A percentile compares a stretch with the other conserved stretches of the same genome.
Conservation (phyloP, 1,284 basidiomycete species). For the Coriolopsis trogii region DNA sequence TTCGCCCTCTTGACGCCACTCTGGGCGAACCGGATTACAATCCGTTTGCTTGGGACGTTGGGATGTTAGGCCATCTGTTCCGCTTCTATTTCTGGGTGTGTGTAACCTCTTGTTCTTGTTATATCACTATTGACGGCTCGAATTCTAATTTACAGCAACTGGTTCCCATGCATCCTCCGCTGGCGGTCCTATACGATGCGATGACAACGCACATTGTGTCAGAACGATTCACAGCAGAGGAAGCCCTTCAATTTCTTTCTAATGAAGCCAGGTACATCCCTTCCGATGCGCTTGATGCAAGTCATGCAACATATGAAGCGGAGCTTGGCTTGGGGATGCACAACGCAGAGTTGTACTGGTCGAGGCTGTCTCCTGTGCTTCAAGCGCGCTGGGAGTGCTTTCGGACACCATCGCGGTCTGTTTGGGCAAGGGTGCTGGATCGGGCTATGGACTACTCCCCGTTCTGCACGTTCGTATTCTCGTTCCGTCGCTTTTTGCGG, state of each 20-base stretch:
- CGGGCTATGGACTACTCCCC: too few relatives aligned
- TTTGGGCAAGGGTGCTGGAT: not conserved
- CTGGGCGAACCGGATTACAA: constrained; percentile 8
- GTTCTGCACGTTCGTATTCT: too few relatives aligned
- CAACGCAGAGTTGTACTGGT: constrained; percentile 6
- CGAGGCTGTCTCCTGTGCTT: not conserved
- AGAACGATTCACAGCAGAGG: constrained; percentile 9
- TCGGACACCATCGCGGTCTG: not conserved
- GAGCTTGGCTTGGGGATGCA: not conserved
- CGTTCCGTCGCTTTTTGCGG: too few relatives aligned
- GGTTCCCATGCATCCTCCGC: not conserved
- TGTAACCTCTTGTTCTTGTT: not conserved
- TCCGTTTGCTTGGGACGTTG: constrained; percentile 18
- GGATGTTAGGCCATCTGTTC: constrained; percentile 6
- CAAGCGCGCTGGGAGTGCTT: not conserved
- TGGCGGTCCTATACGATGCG: constrained; percentile 8
- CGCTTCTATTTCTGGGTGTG: constrained; percentile 2
- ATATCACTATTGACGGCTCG: not conserved
- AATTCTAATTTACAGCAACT: not conserved
- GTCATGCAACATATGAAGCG: not conserved
- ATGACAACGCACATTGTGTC: constrained; percentile 8
- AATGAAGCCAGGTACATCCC: not conserved
- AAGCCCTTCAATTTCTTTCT: constrained; percentile 3
- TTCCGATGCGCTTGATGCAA: not conserved
- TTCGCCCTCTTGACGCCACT: not conserved